These are phyloP conservation scores for Tubosaeta sp. DNA, from an alignment of 768 basidiomycete genomes.

Conservation along the genomic window DNA sequence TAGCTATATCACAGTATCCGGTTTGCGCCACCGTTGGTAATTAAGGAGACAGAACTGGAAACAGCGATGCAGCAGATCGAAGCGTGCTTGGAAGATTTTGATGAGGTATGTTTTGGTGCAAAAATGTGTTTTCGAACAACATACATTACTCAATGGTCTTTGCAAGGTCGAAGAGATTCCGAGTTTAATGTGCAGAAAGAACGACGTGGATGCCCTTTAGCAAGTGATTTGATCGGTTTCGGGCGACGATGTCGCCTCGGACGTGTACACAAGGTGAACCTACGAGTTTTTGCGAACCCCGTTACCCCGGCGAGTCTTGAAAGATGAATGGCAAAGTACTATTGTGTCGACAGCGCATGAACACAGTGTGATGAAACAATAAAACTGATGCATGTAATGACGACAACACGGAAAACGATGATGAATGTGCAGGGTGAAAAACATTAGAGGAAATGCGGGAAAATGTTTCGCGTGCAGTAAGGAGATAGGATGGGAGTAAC, in stretches of 20 bases:
- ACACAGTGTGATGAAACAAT: not conserved
- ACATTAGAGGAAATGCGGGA: not conserved
- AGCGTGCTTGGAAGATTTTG: conserved; percentile 75
- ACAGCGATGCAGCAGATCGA: conserved; percentile 74
- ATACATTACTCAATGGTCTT: not conserved
- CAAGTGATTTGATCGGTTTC: not conserved
- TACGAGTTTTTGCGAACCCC: not conserved
- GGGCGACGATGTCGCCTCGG: not conserved
- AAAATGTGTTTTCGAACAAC: not conserved
- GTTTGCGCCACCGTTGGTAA: conserved; percentile 94
- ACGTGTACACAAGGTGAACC: no score
- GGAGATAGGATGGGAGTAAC: not conserved
- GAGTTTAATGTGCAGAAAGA: not conserved
- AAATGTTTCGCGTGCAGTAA: not conserved
- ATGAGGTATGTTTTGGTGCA: conserved; percentile 52
- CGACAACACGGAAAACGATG: not conserved
- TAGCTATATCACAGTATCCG: conserved; percentile 79
- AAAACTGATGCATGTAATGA: not conserved
- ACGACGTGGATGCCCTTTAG: not conserved
- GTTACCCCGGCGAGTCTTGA: no score
- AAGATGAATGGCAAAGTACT: not conserved
- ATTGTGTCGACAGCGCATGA: not conserved
- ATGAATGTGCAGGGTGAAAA: not conserved
- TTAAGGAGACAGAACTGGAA: conserved; percentile 79
- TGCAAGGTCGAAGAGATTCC: conserved; percentile 54